Conservation (phyloP, 108 stramenopile species). For the Cyclotella baltica region DNA sequence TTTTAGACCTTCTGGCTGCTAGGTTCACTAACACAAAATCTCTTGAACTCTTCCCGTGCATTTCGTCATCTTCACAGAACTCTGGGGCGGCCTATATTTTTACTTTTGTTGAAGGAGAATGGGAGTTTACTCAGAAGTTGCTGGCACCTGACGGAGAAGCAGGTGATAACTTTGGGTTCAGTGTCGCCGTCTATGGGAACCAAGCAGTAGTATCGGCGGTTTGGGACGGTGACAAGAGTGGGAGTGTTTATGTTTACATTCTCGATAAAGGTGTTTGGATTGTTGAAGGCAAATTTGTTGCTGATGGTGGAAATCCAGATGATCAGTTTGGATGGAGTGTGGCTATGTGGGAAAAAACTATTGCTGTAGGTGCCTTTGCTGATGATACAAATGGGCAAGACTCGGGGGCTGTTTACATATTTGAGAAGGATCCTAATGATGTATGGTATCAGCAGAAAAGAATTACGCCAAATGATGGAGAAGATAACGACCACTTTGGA, state of each 20-base stretch:
- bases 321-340: constrained; percentile 41
- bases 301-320: constrained; percentile 20
- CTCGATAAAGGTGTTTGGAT: constrained; percentile 21
- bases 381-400: constrained; percentile 40
- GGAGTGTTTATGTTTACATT: constrained; percentile 28
- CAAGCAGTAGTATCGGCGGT: constrained; percentile 33
- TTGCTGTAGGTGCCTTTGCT: constrained; percentile 40
- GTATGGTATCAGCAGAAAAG: constrained; percentile 36
- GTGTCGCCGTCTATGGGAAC: constrained; percentile 33
- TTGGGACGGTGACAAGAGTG: constrained; percentile 30
- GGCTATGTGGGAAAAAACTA: constrained; percentile 34
- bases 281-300: constrained; percentile 25
- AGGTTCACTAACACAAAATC: too few relatives aligned
- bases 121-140: constrained; percentile 24
- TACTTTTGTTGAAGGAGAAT: constrained; percentile 17
- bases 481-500: constrained; percentile 44
- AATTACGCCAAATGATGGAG: constrained; percentile 24
- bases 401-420: constrained; percentile 38
- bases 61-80: too few relatives aligned
- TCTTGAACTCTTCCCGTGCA: too few relatives aligned
- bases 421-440: constrained; percentile 7
- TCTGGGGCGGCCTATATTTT: constrained; percentile 36
- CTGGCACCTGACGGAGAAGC: constrained; percentile 29
- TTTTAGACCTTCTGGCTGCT: too few relatives aligned
- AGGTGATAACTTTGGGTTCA: constrained; percentile 40